A percentile compares a stretch with the other conserved stretches of the same genome.
Conservation (phyloP, 1,284 basidiomycete species). For the Puccinia novopanici region DNA sequence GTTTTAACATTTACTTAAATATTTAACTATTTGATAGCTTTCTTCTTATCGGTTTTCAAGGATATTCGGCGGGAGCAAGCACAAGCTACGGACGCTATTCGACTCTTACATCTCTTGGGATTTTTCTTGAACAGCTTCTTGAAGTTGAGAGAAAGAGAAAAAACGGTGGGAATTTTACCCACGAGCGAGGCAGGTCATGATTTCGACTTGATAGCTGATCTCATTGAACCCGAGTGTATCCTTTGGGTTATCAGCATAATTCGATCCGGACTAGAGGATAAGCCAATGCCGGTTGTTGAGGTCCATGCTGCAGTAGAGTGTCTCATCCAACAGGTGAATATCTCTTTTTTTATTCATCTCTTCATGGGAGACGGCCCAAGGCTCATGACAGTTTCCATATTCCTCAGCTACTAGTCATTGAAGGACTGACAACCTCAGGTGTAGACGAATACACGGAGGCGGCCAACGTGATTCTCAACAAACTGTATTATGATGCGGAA, state of each 20-base stretch:
- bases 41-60: constrained; percentile 78
- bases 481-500: constrained; percentile 89
- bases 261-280: constrained; percentile 81
- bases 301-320: constrained; percentile 90
- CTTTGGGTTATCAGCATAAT: constrained; percentile 85
- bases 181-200: constrained; percentile 62
- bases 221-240: constrained; percentile 80
- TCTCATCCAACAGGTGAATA: constrained; percentile 73
- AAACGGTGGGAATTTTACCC: constrained; percentile 55
- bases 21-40: constrained; percentile 64
- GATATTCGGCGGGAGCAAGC: constrained; percentile 87
- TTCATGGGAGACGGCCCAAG: background rate
- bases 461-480: constrained; percentile 76
- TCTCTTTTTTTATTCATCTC: background rate
- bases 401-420: constrained; percentile 72
- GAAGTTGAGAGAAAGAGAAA: constrained; percentile 54
- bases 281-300: constrained; percentile 90
- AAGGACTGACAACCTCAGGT: constrained; percentile 64
- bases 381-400: background rate
- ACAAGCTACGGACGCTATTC: constrained; percentile 85
- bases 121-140: constrained; percentile 91
- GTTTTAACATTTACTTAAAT: background rate
- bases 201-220: constrained; percentile 77
- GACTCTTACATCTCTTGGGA: constrained; percentile 76
- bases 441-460: constrained; percentile 72